Evolutionary conservation across 2,329 filamentous ascomycete genomes (phyloP), one percentile per base, ranked within the genome.

Genomic region (Cytospora schulzeri): DNA sequence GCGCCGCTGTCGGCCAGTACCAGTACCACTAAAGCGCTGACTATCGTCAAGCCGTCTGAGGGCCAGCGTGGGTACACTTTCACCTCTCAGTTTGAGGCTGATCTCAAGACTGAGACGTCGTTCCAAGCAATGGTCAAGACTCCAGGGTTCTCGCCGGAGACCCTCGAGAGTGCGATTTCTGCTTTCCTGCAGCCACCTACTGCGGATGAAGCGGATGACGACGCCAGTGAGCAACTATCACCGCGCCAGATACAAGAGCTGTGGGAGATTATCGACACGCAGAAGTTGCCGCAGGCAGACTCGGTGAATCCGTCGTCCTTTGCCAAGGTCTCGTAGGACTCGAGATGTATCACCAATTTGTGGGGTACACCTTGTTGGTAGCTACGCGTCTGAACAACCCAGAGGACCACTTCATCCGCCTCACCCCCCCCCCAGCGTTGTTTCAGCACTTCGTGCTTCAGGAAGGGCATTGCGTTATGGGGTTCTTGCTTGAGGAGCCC

Each of bases 21-120:
- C 11, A 71, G 71, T 68, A 71, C 73, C 68, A 83, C 82, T 22
- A 83, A 85, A 69, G 80, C 84, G 19, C 76, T 85, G 26, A 84
- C 83, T 1, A 83, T 97, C 28, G 83, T 94, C 66, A 97, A 97
- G 79, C 94, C 94, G n/a, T 88, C 87, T 67, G 83, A 90, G 66
- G 87, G 83, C 57, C 83, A 85, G 66, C 81, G 85, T 48, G 84
- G 83, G 67, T 92, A 93, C 73, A 83, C 83, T 4, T 81, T 92
- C 66, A 88, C 83, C 19, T 79, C 87, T 15, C 88, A 91, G 73
- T 78, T 93, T n/a, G 79, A 80, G 17, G 72, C 76, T 0, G 76
- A 80, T 50, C 65, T 80, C 24, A 70, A 75, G 9, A 70, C 71
- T 3, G 71, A 77, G n/a, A 79, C 78, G 17, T 75, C 77, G 65